phyloP scores from a whole-genome alignment of 2,329 filamentous ascomycete genomes.

The Fusarium denticulatum region DNA sequence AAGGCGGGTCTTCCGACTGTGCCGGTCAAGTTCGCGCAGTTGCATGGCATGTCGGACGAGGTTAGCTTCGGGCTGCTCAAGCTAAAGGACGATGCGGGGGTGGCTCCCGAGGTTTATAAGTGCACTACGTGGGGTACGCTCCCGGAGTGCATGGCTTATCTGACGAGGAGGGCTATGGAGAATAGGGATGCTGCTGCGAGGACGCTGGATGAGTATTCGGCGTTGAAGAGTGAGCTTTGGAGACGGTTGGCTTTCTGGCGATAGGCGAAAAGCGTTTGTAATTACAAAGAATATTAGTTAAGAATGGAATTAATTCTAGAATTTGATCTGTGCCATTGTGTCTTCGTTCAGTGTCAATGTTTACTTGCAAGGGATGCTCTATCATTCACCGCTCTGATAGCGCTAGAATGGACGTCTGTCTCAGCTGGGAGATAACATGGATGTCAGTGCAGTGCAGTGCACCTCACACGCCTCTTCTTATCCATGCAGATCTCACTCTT shows the following conservation, averaged over 20 bases:
- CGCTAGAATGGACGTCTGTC: not conserved
- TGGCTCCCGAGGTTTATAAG: conserved; percentile 50
- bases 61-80: conserved; percentile 61
- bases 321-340: not conserved
- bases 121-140: conserved; percentile 54
- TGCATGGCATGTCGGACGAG: conserved; percentile 68
- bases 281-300: not conserved
- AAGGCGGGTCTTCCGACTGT: conserved; percentile 47
- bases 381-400: not conserved
- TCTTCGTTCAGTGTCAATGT: not conserved
- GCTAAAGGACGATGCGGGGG: conserved; percentile 40
- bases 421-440: not conserved
- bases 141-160: conserved; percentile 52
- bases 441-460: not conserved
- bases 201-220: conserved; percentile 45
- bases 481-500: not conserved
- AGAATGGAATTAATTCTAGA: not conserved
- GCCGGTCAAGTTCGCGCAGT: conserved; percentile 60
- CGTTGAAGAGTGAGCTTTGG: conserved; percentile 44
- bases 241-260: conserved; percentile 45
- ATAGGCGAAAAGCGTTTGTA: conserved; percentile 2
- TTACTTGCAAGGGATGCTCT: not conserved
- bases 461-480: not conserved
- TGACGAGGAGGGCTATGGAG: conserved; percentile 51
- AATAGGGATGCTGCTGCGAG: conserved; percentile 51